Conservation (phyloP, 495 filamentous ascomycete species). For the Annulohypoxylon nitens region DNA sequence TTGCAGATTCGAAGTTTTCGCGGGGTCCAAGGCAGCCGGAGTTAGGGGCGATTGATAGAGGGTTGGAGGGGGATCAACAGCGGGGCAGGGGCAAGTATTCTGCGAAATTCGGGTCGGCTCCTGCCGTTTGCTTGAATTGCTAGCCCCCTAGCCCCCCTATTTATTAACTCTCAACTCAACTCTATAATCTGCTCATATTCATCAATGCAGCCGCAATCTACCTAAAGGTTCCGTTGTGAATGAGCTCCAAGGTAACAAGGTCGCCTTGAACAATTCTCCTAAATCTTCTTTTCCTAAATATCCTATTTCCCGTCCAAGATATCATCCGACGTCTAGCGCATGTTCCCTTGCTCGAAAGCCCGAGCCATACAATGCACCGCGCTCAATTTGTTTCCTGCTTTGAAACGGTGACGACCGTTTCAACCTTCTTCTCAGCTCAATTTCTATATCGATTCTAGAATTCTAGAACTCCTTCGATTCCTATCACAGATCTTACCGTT, state of each 20-base stretch:
- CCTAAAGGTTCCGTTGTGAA: too few relatives aligned
- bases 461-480: constrained; percentile 4
- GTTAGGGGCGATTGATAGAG: neutral
- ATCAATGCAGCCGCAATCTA: neutral
- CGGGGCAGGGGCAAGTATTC: constrained; percentile 11
- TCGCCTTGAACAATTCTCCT: constrained; percentile 7
- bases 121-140: neutral
- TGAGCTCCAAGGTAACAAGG: too few relatives aligned
- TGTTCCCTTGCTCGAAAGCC: neutral
- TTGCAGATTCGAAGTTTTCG: neutral
- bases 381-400: neutral
- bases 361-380: neutral
- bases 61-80: constrained; percentile 11
- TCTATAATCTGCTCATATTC: neutral
- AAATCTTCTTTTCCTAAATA: neutral
- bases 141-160: neutral
- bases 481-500: neutral
- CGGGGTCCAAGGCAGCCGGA: constrained; percentile 9
- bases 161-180: neutral
- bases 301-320: constrained; percentile 32
- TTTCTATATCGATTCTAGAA: neutral
- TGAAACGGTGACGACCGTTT: neutral
- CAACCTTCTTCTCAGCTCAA: neutral
- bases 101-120: constrained; percentile 4
- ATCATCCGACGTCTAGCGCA: neutral